Base-by-base conservation (phyloP, 148 eudicot species). In the Gaultheria prostrata region DNA sequence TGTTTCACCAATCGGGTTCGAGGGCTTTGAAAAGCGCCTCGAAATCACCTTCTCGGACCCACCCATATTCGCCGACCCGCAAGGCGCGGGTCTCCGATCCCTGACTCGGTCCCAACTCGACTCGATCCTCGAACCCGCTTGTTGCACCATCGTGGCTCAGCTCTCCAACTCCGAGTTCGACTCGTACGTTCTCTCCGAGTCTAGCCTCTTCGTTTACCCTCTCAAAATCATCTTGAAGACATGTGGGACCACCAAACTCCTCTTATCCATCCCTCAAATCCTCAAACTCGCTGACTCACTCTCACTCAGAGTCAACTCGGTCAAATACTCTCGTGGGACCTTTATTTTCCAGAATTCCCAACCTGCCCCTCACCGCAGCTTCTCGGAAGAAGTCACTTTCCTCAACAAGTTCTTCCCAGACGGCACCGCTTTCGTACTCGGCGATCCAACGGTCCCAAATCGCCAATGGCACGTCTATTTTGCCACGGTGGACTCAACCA, bases 181-280 rank as follows among this genome's bases (percentile, higher is more conserved):
- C 92, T 91, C 95, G 75, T 92, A 91, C 71, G 93, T 92, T 3
- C 84, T 92, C 18, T 92, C 95, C 9, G 95, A 92, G 90, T 92
- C 95, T 3, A 92, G 93, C 76, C 72, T 92, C 21, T 92, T 92
- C 45, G 87, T 92, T 13, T 91, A 87, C 87, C 93, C 92, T 8
- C 76, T 80, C 51, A 87, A 82, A 53, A 87, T 92, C n/a, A 83
- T 92, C 6, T 80, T 92, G 78, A 92, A 92, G 53, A 92, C 95
- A 12, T 92, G 95, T 51, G 95, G 95, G 80, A 92, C 95, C 49
- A 92, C 95, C 0, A 92, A 91, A 84, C 82, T 92, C 24, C 86
- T 92, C 1, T 86, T 87, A 11, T 85, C 95, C 0, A 87, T 92
- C 46, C 90, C 91, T 8, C 91, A 88, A 18, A 91, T 91, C 46